Evolutionary conservation across 148 eudicot genomes (phyloP).

Genomic region (Simmondsia chinensis): DNA sequence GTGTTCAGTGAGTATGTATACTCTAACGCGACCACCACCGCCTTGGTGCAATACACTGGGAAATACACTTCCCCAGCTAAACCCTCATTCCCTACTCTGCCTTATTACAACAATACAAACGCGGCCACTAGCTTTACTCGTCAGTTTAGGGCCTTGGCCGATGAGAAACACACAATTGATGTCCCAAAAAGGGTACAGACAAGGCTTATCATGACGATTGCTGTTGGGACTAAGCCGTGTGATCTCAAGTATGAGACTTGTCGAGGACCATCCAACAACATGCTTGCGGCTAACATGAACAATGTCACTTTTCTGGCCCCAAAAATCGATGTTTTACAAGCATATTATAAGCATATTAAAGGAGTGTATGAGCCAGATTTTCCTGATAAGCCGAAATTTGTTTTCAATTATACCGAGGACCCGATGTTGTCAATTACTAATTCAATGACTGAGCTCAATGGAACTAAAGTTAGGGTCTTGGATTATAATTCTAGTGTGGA

Average conservation of each 20-base stretch:
- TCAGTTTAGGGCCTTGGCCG: slow-evolving; percentile 2
- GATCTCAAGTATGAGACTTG: not conserved
- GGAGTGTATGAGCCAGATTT: slow-evolving; percentile 19
- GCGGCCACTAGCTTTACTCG: slow-evolving; percentile 12
- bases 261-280: slow-evolving; percentile 10
- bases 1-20: slow-evolving; percentile 1
- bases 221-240: slow-evolving; percentile 15
- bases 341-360: slow-evolving; percentile 17
- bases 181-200: slow-evolving; percentile 15
- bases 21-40: slow-evolving; percentile 25
- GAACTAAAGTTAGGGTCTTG: slow-evolving; percentile 17
- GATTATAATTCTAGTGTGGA: slow-evolving; percentile 21
- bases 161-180: slow-evolving; percentile 1
- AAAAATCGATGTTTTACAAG: slow-evolving; percentile 15
- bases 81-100: slow-evolving; percentile 17
- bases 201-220: not conserved
- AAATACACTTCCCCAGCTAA: slow-evolving; percentile 2
- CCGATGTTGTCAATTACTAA: not conserved
- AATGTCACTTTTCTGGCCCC: slow-evolving; percentile 24
- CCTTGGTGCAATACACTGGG: slow-evolving; percentile 14
- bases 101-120: slow-evolving; percentile 7
- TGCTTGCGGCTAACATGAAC: slow-evolving; percentile 21
- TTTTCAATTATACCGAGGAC: slow-evolving; percentile 15
- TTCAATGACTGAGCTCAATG: slow-evolving; percentile 8
- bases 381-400: slow-evolving; percentile 14